These are phyloP conservation scores for Huiozyma naganishii DNA, from an alignment of 805 yeast genomes.

Conservation along the genomic window DNA sequence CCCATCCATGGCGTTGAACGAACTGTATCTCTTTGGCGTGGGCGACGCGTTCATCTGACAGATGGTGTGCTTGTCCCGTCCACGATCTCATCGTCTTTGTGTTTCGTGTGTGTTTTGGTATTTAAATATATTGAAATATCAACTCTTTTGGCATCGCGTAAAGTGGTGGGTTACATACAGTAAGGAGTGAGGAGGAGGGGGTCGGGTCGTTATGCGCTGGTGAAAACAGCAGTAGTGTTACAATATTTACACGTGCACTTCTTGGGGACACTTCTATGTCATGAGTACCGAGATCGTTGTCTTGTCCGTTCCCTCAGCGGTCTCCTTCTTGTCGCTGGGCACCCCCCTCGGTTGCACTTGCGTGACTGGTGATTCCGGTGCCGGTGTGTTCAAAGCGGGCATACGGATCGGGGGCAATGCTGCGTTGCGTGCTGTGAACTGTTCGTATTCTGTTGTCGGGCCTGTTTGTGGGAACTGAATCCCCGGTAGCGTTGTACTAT, in stretches of 20 bases:
- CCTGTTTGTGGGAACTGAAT: no score
- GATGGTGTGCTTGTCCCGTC: background rate
- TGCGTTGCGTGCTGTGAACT: no score
- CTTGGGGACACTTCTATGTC: background rate
- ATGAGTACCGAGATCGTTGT: slow-evolving; percentile 1
- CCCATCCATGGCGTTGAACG: background rate
- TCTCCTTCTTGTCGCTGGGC: background rate
- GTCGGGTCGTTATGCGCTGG: no score
- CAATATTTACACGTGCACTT: no score
- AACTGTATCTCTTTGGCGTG: slow-evolving; percentile 21
- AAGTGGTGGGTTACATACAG: no score
- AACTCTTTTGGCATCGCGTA: background rate
- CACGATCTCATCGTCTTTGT: background rate
- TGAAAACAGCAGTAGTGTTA: no score
- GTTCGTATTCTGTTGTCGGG: no score
- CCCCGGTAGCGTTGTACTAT: no score
- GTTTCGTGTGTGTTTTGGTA: background rate
- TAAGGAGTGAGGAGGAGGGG: no score
- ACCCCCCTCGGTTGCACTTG: background rate
- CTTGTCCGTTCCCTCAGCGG: background rate
- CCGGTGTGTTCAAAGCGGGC: no score
- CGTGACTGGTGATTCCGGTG: no score
- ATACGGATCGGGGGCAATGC: no score
- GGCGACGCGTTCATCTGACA: slow-evolving; percentile 20
- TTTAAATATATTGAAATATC: background rate